Evolutionary conservation across 768 basidiomycete species (phyloP).

Genomic region (Podaxis sp.): DNA sequence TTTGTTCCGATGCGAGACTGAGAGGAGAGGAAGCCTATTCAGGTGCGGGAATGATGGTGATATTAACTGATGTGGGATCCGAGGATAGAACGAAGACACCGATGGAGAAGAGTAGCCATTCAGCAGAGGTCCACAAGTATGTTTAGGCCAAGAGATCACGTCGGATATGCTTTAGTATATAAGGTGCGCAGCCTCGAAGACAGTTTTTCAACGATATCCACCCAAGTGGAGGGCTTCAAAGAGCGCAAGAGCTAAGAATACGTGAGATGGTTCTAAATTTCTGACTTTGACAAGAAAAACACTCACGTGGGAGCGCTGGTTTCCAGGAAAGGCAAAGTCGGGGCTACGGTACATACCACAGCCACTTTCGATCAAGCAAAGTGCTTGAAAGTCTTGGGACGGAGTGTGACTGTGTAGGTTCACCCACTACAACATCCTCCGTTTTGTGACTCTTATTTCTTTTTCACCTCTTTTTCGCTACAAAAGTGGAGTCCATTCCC

Average conservation of each 20-base stretch:
- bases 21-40: background rate
- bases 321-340: background rate
- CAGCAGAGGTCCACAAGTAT: background rate
- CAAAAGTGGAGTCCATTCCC: slow-evolving; percentile 40
- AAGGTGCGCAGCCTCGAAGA: background rate
- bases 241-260: background rate
- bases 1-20: background rate
- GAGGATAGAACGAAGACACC: background rate
- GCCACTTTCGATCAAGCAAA: background rate
- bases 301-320: background rate
- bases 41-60: background rate
- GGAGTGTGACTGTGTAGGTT: background rate
- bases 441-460: background rate
- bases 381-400: background rate
- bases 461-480: slow-evolving; percentile 2
- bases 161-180: background rate
- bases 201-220: background rate
- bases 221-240: background rate
- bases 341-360: background rate
- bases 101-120: background rate
- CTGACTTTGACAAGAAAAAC: background rate
- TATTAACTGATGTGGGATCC: background rate
- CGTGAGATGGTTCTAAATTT: background rate
- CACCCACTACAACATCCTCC: background rate
- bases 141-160: background rate